phyloP scores from a whole-genome alignment of 306 rosid species.

The Prunus davidiana region DNA sequence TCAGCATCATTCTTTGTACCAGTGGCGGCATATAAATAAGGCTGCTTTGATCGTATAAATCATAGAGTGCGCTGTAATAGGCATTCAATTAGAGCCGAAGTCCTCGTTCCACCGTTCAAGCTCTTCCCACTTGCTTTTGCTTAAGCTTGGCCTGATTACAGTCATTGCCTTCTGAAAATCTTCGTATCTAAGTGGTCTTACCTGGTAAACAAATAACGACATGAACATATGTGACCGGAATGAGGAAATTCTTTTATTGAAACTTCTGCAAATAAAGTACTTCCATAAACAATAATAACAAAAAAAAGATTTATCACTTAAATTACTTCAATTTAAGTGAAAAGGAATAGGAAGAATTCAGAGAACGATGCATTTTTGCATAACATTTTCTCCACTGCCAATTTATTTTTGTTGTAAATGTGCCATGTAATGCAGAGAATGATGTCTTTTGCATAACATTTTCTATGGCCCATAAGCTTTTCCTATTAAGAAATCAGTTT shows the following conservation, averaged over 20 bases:
- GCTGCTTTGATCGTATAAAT: background rate
- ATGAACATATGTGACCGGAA: background rate
- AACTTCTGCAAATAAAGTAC: too few relatives aligned
- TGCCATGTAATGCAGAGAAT: too few relatives aligned
- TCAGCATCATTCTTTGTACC: background rate
- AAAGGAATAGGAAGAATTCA: too few relatives aligned
- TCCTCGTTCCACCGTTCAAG: constrained; percentile 85
- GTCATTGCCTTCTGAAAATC: constrained; percentile 83
- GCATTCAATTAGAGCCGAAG: constrained; percentile 77
- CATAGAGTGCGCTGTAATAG: background rate
- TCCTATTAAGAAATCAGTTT: too few relatives aligned
- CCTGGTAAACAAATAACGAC: constrained; percentile 39
- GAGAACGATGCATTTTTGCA: too few relatives aligned
- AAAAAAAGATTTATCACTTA: too few relatives aligned
- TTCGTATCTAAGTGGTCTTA: constrained; percentile 64
- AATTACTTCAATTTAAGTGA: too few relatives aligned
- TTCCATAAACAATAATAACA: too few relatives aligned
- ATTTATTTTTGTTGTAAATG: too few relatives aligned
- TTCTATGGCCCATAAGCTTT: too few relatives aligned
- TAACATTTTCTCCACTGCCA: background rate
- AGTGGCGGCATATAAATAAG: background rate
- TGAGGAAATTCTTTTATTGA: background rate
- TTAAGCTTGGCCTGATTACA: constrained; percentile 85
- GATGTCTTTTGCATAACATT: too few relatives aligned
- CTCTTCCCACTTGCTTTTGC: constrained; percentile 91